phyloP scores from a whole-genome alignment of 345 rosid species.

The Syzygium jambos region DNA sequence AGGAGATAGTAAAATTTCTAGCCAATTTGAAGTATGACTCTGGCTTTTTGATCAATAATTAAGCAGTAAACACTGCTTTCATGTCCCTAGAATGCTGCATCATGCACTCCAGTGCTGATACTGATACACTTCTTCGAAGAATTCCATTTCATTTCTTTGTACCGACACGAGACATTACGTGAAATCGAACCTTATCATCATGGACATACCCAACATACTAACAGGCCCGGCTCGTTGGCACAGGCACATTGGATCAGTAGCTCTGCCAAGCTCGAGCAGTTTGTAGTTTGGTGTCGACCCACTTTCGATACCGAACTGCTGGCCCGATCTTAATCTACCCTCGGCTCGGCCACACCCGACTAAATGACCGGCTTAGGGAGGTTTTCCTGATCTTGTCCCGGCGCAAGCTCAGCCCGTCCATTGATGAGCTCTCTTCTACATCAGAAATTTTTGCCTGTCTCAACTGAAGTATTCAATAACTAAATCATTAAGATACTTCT shows the following conservation, averaged over 20 bases:
- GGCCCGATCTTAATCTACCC: background rate
- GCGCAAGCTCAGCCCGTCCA: background rate
- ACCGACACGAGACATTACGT: background rate
- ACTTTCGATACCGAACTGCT: background rate
- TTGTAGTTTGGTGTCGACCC: background rate
- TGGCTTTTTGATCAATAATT: background rate
- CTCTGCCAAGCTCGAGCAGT: background rate
- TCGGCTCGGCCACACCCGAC: background rate
- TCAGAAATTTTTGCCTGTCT: background rate
- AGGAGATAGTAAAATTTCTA: background rate
- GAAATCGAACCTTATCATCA: background rate
- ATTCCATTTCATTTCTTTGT: background rate
- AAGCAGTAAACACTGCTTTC: background rate
- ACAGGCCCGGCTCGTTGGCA: background rate
- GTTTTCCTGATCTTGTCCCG: background rate
- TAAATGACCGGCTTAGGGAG: background rate
- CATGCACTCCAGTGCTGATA: background rate
- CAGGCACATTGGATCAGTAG: no score
- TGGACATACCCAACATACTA: background rate
- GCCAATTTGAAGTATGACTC: background rate
- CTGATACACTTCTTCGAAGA: background rate
- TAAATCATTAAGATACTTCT: background rate
- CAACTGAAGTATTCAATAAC: background rate
- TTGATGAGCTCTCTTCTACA: background rate
- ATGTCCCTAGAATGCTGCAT: background rate